Evolutionary conservation across 2,329 filamentous ascomycete genomes (phyloP), one percentile per base, ranked within the genome.

Genomic region (Fusarium staphyleae): DNA sequence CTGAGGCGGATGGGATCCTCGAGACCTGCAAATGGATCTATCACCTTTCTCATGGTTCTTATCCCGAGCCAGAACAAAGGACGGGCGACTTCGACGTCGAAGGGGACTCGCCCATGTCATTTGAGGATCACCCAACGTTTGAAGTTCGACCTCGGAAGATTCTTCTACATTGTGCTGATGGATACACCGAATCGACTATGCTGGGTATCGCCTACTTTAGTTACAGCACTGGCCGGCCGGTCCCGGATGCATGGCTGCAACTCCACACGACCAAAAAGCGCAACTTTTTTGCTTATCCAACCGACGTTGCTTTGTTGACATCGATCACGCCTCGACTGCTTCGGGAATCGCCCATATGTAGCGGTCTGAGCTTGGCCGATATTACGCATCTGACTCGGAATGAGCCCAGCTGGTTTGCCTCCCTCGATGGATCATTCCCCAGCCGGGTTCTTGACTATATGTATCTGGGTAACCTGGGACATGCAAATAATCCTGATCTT

Each of bases 251-350:
- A 8, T 98, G 93, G 93, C 79, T 98, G 9, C 82, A 86, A 53
- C 78, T 99, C 41, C 95, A 99, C 71, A 87, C 87, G 10, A 81
- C 86, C 11, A 91, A 89, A 72, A 81, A 85, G 49, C 89, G 95
- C 54, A 98, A 99, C 70, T 97, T 98, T 77, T 99, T 99, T 70
- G 92, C 95, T 0, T 98, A 98, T 65, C 89, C 90, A 1, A 91
- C 90, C 0, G 95, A 99, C 69, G 92, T 97, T 14, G 84, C 88
- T 4, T 81, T 97, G 10, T 76, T 98, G n/a, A 87, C 83, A 1
- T 83, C 85, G 4, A 88, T 97, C 30, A 87, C 93, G 53, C 83
- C 86, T 15, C 87, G 89, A 12, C 79, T 98, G 12, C 78, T 97
- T 16, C 80, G 81, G 37, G 86, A 88, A 53, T 92, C 89, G 0